Conservation (phyloP, 352 stramenopile genomes). For the Peronospora belbahrii region DNA sequence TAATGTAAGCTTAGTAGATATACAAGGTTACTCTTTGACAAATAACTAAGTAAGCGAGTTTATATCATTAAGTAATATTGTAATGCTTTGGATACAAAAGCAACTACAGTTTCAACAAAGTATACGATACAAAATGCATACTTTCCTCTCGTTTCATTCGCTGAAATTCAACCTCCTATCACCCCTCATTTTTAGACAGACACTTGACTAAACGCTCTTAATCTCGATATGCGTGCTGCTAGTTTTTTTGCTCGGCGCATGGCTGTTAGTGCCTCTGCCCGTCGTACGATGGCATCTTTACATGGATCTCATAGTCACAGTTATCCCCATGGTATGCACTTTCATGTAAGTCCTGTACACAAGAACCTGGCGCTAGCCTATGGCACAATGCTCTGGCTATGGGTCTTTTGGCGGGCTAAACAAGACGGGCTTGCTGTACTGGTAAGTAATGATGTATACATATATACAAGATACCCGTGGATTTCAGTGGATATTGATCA, state of each 20-base stretch:
- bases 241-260: constrained; percentile 48
- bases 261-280: constrained; percentile 25
- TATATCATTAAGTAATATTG: too few species aligned
- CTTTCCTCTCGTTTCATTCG: constrained; percentile 3
- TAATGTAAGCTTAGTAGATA: too few species aligned
- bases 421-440: constrained; percentile 74
- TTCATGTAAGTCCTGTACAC: constrained; percentile 83
- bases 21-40: too few species aligned
- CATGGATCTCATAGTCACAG: constrained; percentile 41
- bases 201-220: background rate
- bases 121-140: background rate
- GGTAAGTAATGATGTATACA: constrained; percentile 23
- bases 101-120: too few species aligned
- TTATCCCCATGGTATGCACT: constrained; percentile 84
- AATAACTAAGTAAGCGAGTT: too few species aligned
- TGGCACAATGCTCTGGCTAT: constrained; percentile 87
- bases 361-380: constrained; percentile 84
- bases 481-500: too few species aligned
- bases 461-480: background rate
- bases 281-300: constrained; percentile 52
- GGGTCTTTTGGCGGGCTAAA: constrained; percentile 87
- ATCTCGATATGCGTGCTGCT: constrained; percentile 28
- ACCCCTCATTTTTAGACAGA: constrained; percentile 26
- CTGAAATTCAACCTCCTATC: background rate
- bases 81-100: too few species aligned